Evolutionary conservation across 1,139 yeast species (phyloP).

Genomic region (Candida sanyaensis): DNA sequence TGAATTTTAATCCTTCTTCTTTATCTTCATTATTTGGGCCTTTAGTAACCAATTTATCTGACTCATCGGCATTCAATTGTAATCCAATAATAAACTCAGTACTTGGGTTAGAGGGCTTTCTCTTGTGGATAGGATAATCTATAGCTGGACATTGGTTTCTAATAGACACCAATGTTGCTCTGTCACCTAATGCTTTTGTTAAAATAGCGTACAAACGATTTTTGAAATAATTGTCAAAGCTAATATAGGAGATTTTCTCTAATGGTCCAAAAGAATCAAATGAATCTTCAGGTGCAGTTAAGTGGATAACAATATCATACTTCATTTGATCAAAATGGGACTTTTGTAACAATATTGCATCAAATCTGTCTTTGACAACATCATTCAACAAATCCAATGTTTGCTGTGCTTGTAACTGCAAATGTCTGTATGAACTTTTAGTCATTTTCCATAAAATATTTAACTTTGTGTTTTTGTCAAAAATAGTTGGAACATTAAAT

Average conservation of each 20-base stretch:
- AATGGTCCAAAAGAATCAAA: conserved; percentile 60
- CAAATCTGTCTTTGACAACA: conserved; percentile 81
- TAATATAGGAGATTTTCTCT: conserved; percentile 72
- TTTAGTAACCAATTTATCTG: conserved; percentile 78
- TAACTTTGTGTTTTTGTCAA: conserved; percentile 72
- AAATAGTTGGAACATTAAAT: conserved; percentile 70
- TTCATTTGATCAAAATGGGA: conserved; percentile 58
- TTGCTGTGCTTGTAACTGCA: conserved; percentile 67
- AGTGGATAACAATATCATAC: conserved; percentile 62
- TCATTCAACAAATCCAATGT: conserved; percentile 74
- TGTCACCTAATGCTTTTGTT: conserved; percentile 64
- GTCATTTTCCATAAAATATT: conserved; percentile 86
- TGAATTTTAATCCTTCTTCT: conserved; percentile 63
- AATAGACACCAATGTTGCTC: conserved; percentile 53
- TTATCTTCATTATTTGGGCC: conserved; percentile 75
- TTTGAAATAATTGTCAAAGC: conserved; percentile 65
- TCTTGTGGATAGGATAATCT: conserved; percentile 53
- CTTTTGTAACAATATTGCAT: conserved; percentile 73
- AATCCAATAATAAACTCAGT: conserved; percentile 59
- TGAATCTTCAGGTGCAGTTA: conserved; percentile 45
- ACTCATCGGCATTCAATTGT: conserved; percentile 67
- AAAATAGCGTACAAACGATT: conserved; percentile 63
- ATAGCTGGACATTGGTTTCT: conserved; percentile 24
- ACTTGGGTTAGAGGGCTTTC: conserved; percentile 50
- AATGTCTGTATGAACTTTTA: conserved; percentile 58